Conservation (phyloP, 2,329 filamentous ascomycete genomes). For the Tolypocladium ophioglossoides region DNA sequence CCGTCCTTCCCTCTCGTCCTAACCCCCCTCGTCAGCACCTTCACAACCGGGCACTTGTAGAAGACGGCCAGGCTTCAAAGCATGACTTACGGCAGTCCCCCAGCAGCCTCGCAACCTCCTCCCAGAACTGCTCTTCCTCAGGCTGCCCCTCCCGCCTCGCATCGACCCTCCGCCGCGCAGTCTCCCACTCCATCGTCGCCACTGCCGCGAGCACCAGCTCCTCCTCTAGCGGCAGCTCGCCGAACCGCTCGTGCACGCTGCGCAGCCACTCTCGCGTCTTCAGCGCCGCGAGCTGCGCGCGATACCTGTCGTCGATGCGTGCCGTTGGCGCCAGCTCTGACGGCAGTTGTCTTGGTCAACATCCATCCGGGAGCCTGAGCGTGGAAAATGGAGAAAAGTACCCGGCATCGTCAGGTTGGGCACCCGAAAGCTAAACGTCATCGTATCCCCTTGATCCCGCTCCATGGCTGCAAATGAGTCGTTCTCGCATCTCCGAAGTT, state of each 20-base stretch:
- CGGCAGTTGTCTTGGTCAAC: too few species aligned
- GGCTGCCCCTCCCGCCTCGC: neutral
- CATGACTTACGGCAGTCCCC: neutral
- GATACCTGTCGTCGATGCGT: neutral
- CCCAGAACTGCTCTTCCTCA: neutral
- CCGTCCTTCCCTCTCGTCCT: too few species aligned
- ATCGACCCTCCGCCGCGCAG: neutral
- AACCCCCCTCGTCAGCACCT: too few species aligned
- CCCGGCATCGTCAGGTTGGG: neutral
- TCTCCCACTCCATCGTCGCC: neutral
- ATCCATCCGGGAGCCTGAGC: neutral
- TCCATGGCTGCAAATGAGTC: neutral
- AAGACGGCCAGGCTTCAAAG: too few species aligned
- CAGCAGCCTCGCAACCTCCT: neutral
- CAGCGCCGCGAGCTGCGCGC: neutral
- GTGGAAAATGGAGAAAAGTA: neutral
- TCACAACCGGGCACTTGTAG: too few species aligned
- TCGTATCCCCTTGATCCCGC: neutral
- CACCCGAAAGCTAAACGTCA: neutral
- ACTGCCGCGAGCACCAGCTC: neutral
- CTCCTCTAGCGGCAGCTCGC: neutral
- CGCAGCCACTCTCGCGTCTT: neutral
- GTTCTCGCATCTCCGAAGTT: neutral
- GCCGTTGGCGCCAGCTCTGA: neutral
- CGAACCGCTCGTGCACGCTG: neutral